Base-by-base conservation (phyloP, 176 grass and related monocot genomes). In the Aegilops speltoides region DNA sequence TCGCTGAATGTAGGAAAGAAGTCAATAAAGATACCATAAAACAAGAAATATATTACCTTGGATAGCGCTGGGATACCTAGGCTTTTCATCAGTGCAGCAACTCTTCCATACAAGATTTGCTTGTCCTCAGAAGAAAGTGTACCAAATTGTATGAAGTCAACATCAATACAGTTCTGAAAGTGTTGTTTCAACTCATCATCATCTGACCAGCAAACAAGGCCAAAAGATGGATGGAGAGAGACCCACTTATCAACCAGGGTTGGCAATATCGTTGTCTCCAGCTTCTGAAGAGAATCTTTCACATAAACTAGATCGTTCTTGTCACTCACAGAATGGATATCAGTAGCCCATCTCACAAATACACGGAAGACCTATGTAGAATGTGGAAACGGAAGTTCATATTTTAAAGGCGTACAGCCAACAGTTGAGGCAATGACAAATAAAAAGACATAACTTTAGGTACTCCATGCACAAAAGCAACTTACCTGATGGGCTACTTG, bases 171-270 rank as follows among this genome's bases (percentile, higher is more conserved):
- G 74, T 91, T 68, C 75, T 91, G 23, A 87, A 98, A 96, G 31
- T 96, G 90, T 68, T 88, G 84, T 68, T 91, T 91, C 83, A 98
- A 69, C 46, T 91, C 84, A 32, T 96, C 86, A 86, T 98, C 90
- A 91, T 98, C 96, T 34, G 73, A 90, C 96, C 96, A 98, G 67
- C 92, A 98, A 84, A 95, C 87, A 64, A 98, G 88, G 68, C 96
- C 93, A 88, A 92, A 98, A 79, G 93, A 98, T 76, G 89, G 81
- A 89, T 98, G 96, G 10, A 98, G 87, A 17, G 96, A 98, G 41
- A 96, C 93, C 96, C 96, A 98, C 88, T 92, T 98, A 89, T 93
- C 93, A 84, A 74, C 68, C 64, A 92, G 59, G 33, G 93, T 98
- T 81, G 96, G 96, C 75, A 98, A 88, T 73, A 98, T 88, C 75